phyloP scores from a whole-genome alignment of 192 early-diverging fungal species.

The Linnemannia hyalina region DNA sequence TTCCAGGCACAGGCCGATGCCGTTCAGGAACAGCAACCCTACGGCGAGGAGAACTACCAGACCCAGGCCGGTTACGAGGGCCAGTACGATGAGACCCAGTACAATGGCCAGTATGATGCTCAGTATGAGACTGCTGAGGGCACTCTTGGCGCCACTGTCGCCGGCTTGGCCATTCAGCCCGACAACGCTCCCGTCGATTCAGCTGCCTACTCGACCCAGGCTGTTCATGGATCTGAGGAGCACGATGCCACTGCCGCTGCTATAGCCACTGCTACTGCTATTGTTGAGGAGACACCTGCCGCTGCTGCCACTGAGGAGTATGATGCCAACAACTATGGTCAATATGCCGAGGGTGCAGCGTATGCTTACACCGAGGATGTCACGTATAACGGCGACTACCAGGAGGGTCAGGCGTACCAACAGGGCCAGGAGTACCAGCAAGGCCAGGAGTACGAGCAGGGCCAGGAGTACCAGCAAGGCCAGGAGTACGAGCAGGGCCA shows the following conservation, averaged over 20 bases:
- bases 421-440: slow-evolving; percentile 9
- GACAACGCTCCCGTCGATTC: slow-evolving; percentile 25
- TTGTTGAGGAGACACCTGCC: background rate
- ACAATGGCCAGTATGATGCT: slow-evolving; percentile 20
- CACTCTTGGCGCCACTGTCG: slow-evolving; percentile 14
- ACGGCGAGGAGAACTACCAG: slow-evolving; percentile 17
- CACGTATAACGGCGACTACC: background rate
- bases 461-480: background rate
- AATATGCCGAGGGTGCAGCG: slow-evolving; percentile 8
- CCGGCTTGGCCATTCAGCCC: slow-evolving; percentile 13
- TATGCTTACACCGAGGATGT: slow-evolving; percentile 8
- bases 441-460: slow-evolving; percentile 6
- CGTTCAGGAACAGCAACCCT: slow-evolving; percentile 11
- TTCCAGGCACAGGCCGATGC: slow-evolving; percentile 14
- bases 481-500: slow-evolving; percentile 7
- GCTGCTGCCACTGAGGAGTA: slow-evolving; percentile 2
- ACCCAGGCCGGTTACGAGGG: slow-evolving; percentile 7
- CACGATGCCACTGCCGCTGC: background rate
- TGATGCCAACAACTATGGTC: slow-evolving; percentile 5
- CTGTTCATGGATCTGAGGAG: slow-evolving; percentile 25
- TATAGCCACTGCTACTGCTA: background rate
- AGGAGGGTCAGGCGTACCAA: slow-evolving; percentile 8
- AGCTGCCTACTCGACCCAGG: slow-evolving; percentile 11
- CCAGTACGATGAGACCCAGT: slow-evolving; percentile 23
- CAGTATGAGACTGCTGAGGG: slow-evolving; percentile 16